Evolutionary conservation across 805 yeast species (phyloP), one percentile per base, ranked within the genome.

Genomic region (Lipomyces yamadae): DNA sequence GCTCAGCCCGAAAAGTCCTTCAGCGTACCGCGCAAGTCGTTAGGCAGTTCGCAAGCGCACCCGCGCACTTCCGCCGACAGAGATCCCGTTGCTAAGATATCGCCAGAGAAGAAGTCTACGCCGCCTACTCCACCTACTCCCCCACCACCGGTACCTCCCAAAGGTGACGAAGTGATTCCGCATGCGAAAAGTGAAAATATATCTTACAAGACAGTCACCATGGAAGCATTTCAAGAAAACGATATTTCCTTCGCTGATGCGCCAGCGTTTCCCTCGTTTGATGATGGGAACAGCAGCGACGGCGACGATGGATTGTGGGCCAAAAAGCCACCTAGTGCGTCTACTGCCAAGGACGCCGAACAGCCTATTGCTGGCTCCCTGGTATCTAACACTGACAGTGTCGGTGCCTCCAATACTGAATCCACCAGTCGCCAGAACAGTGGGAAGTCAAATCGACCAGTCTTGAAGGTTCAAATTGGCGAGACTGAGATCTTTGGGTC

Each of bases 211-310:
- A 30, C 55, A 11, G 73, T 78, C 59, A 79, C 79, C 24, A 79
- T 77, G 4, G 89, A 85, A 72, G 84, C 85, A 15, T 90, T 90
- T 78, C 83, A 82, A 57, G 97, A 92, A 70, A 90, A 90, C 72
- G 84, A 81, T 2, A 84, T 92, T 39, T 84, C 87, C 1, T 93
- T 93, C 79, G 89, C 85, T n/a, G 87, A 84, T 68, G 93, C 88
- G 0, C 95, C 97, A 0, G 80, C 74, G 3, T 77, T 85, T 55
- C 68, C 77, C 63, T 72, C 79, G 74, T 30, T 33, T 57, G 63
- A 45, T 29, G 70, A 60, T 7, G 66, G 35, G 15, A 60, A 56
- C 18, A 29, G 39, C 13, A 76, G 75, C 60, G 72, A 69, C 42
- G 67, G 70, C 72, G 76, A 82, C 58, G 88, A 82, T 58, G 89